Evolutionary conservation across 1,284 basidiomycete species (phyloP).

Genomic region (Moesziomyces sp.): DNA sequence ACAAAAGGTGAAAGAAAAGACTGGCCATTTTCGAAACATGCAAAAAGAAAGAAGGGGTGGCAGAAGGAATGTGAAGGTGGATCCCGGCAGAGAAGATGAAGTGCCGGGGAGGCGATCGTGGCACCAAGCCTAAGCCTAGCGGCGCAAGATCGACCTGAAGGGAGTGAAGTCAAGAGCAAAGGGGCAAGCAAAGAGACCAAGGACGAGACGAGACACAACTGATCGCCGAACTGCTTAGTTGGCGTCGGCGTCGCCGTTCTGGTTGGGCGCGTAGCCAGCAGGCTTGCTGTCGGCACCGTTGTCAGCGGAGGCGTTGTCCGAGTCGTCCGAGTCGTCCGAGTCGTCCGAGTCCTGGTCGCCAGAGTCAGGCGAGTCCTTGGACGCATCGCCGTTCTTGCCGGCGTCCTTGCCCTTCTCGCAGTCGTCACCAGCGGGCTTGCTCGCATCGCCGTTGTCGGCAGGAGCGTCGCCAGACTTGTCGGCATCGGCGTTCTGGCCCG

Average conservation of each 20-base stretch:
- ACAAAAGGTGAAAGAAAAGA: constrained; percentile 13
- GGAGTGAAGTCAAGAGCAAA: not conserved
- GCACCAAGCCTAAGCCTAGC: not conserved
- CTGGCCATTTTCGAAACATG: constrained; percentile 9
- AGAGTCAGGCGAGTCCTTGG: not conserved
- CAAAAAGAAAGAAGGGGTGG: not conserved
- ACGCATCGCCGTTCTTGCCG: not conserved
- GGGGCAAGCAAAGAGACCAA: not conserved
- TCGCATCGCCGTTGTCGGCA: constrained; percentile 2
- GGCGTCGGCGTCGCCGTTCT: constrained; percentile 2
- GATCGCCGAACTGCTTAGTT: not conserved
- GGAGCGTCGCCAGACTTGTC: not conserved
- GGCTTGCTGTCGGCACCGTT: not conserved
- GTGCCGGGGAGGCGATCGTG: not conserved
- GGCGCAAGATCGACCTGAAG: not conserved
- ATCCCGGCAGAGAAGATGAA: no score
- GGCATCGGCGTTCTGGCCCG: not conserved
- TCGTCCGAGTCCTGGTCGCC: not conserved
- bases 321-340: no score
- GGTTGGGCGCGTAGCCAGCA: no score
- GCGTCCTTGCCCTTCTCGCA: not conserved
- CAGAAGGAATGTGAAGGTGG: not conserved
- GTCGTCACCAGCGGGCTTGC: not conserved
- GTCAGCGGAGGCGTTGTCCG: not conserved
- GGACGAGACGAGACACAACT: not conserved